Conservation (phyloP, 768 basidiomycete genomes). For the Pleurotus tuoliensis region DNA sequence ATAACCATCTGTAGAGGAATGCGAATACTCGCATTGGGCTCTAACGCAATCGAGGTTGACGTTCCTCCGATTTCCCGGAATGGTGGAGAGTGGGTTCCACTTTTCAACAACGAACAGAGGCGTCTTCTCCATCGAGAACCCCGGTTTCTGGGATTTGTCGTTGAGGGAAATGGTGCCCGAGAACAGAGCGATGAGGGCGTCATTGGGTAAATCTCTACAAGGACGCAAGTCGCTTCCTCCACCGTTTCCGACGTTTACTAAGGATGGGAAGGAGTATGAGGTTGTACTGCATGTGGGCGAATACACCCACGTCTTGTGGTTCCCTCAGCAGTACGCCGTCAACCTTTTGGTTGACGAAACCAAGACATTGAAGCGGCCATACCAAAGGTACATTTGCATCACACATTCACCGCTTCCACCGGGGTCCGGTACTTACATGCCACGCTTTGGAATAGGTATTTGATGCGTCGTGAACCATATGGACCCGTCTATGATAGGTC, state of each 20-base stretch:
- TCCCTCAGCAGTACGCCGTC: conserved; percentile 1
- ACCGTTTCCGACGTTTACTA: background rate
- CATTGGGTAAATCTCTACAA: background rate
- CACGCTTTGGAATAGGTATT: background rate
- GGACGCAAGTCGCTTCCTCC: background rate
- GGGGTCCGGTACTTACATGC: background rate
- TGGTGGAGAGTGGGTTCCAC: conserved; percentile 6
- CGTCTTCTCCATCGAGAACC: conserved; percentile 5
- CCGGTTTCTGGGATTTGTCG: background rate
- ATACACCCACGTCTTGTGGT: background rate
- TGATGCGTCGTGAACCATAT: background rate
- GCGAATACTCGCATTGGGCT: conserved; percentile 8
- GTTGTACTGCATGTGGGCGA: background rate
- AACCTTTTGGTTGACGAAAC: background rate
- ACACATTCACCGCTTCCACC: background rate
- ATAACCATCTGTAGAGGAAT: background rate
- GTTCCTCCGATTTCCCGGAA: conserved; percentile 8
- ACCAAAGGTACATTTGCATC: background rate
- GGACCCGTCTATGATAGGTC: conserved; percentile 1
- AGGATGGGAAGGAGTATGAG: background rate
- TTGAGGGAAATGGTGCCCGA: background rate
- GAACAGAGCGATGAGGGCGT: background rate
- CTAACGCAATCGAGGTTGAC: background rate
- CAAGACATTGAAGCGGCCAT: background rate
- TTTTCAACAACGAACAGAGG: background rate